Conservation (phyloP, 192 early-diverging fungal genomes). For the Thoreauomyces humboldtii region DNA sequence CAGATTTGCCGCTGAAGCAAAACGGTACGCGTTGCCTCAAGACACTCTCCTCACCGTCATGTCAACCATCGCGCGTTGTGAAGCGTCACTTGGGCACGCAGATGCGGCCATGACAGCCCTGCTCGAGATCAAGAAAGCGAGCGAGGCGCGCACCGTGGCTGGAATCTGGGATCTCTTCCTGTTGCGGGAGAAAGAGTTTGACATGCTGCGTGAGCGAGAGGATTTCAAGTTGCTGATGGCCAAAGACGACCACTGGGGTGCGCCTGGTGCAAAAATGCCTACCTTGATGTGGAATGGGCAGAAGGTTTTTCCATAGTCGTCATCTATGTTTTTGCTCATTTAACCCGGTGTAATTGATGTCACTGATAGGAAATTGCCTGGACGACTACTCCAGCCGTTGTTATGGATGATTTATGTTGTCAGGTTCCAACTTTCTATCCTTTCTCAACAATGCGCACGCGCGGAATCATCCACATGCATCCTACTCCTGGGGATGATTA, state of each 20-base stretch:
- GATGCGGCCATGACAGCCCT: background rate
- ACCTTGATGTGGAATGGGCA: background rate
- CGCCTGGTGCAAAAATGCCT: background rate
- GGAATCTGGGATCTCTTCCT: background rate
- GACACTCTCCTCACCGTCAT: background rate
- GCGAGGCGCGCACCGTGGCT: background rate
- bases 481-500: no score
- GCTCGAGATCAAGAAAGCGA: background rate
- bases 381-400: no score
- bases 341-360: no score
- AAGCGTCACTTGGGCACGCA: background rate
- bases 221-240: background rate
- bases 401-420: no score
- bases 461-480: no score
- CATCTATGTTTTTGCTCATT: no score
- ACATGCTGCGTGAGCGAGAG: background rate
- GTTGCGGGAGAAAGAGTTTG: background rate
- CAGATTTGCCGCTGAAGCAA: no score
- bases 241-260: background rate
- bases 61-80: background rate
- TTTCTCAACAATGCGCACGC: no score
- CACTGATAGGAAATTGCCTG: no score
- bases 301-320: no score
- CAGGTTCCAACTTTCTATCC: no score
- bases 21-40: no score